Evolutionary conservation across 768 basidiomycete species (phyloP).

Genomic region (Russula dissimulans): DNA sequence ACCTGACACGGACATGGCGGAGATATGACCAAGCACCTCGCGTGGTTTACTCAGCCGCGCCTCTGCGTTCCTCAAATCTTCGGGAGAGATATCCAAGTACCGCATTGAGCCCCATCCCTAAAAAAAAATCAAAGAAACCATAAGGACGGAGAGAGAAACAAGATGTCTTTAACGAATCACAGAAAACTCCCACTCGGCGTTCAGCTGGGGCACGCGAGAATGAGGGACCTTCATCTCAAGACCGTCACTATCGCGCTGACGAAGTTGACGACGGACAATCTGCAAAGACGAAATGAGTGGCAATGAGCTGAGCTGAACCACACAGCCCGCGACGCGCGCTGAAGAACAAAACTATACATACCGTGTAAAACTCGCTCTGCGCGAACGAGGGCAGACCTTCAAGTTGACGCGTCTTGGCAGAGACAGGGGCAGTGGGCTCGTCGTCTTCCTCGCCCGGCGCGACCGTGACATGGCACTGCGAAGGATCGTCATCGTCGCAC

Average conservation of each 20-base stretch:
- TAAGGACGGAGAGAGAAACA: not conserved
- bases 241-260: constrained; percentile 6
- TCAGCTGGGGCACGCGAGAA: constrained; percentile 8
- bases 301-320: not conserved
- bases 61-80: constrained; percentile 10
- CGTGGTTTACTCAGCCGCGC: not conserved
- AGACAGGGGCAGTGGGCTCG: not conserved
- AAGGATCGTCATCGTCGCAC: not conserved
- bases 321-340: no score
- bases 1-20: constrained; percentile 17
- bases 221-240: constrained; percentile 16
- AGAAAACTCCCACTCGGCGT: constrained; percentile 17
- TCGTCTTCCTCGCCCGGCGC: not conserved
- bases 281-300: not conserved
- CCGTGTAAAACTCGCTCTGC: constrained; percentile 16
- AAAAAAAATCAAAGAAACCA: not conserved
- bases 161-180: not conserved
- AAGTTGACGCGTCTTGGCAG: not conserved
- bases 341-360: not conserved
- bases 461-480: not conserved
- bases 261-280: constrained; percentile 19
- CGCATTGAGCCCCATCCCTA: constrained; percentile 21
- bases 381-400: constrained; percentile 7
- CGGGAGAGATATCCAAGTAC: constrained; percentile 14
- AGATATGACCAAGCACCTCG: constrained; percentile 10